These are phyloP conservation scores for Nakazawaea wyomingensis DNA, from an alignment of 805 yeast genomes.

Conservation along the genomic window DNA sequence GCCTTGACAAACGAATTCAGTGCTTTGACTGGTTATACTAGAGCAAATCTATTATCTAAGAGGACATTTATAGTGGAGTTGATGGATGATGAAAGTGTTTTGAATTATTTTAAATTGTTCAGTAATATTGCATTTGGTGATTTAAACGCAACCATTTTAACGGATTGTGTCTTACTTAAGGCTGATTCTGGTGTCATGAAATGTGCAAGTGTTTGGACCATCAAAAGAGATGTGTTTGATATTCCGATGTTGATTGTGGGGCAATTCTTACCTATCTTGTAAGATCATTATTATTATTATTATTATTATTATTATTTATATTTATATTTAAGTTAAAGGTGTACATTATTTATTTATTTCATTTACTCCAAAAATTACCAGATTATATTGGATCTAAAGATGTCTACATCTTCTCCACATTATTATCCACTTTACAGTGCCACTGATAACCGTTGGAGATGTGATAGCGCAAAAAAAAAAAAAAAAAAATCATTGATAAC, in stretches of 20 bases:
- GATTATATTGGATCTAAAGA: no score
- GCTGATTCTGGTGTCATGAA: conserved; percentile 34
- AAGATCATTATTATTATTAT: background rate
- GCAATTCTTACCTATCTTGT: conserved; percentile 65
- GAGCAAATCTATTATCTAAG: conserved; percentile 51
- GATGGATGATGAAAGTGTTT: conserved; percentile 74
- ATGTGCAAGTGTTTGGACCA: conserved; percentile 82
- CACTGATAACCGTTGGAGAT: background rate
- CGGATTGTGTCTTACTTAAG: conserved; percentile 41
- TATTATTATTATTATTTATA: no score
- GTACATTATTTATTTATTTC: no score
- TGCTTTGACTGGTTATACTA: conserved; percentile 59
- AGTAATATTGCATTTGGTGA: conserved; percentile 69
- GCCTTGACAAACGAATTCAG: conserved; percentile 73
- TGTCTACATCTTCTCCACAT: background rate
- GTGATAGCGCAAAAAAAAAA: background rate
- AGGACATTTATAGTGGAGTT: conserved; percentile 71
- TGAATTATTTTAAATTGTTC: conserved; percentile 67
- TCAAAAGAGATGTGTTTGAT: conserved; percentile 76
- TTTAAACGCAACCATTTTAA: conserved; percentile 45
- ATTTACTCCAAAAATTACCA: no score
- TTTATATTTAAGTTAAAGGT: no score
- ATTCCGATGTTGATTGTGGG: conserved; percentile 83
- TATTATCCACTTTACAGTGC: background rate
- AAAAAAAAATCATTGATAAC: background rate